These are phyloP conservation scores for Cytospora chrysosperma DNA, from an alignment of 2,329 filamentous ascomycete species.

Conservation along the genomic window DNA sequence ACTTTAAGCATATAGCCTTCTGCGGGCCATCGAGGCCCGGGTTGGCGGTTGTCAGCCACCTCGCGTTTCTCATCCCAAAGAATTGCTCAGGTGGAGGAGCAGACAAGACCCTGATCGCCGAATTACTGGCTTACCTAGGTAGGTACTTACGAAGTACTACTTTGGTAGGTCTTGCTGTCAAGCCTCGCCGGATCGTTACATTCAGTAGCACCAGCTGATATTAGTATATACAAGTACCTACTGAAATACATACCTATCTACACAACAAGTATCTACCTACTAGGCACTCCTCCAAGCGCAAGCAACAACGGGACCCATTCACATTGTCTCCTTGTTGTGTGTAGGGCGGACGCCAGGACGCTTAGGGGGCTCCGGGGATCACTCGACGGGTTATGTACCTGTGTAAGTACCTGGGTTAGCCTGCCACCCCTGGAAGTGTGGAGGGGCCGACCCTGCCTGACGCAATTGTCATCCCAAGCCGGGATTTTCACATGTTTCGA, in stretches of 20 bases:
- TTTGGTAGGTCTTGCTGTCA: neutral
- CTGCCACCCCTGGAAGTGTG: neutral
- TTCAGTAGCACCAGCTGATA: neutral
- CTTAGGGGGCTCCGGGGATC: neutral
- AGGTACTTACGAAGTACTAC: no score
- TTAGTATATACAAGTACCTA: neutral
- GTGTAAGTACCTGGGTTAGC: neutral
- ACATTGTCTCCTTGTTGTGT: no score
- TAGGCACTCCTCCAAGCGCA: neutral
- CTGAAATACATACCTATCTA: neutral
- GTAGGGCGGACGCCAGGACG: neutral
- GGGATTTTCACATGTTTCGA: constrained; percentile 4
- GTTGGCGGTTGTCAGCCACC: neutral
- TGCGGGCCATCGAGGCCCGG: neutral
- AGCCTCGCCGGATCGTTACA: neutral
- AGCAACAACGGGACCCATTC: neutral
- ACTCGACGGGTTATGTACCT: neutral
- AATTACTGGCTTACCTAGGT: no score
- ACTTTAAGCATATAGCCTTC: neutral
- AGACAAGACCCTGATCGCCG: no score
- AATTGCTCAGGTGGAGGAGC: neutral
- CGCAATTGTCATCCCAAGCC: neutral
- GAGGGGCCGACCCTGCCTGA: neutral
- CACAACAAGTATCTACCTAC: neutral
- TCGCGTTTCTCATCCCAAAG: neutral